Conservation (phyloP, 2,329 filamentous ascomycete genomes). For the Stagonosporopsis rhizophila region DNA sequence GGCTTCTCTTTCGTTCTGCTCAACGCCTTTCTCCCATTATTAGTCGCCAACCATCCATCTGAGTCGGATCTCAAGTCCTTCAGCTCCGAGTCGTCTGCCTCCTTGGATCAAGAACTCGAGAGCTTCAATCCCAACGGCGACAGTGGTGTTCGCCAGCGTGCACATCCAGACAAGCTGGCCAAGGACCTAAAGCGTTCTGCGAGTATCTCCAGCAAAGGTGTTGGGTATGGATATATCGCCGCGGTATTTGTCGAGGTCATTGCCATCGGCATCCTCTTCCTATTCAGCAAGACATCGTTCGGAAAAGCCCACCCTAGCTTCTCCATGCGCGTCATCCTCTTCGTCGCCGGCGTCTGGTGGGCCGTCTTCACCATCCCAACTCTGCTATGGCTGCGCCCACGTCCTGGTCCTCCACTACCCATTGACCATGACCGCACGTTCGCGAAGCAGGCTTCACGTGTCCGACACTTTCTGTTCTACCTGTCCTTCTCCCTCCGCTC, state of each 20-base stretch:
- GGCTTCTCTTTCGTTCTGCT: conserved; percentile 95
- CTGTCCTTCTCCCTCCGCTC: conserved; percentile 82
- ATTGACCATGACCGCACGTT: conserved; percentile 27
- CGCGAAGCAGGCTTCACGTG: conserved; percentile 17
- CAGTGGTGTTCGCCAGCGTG: conserved; percentile 11
- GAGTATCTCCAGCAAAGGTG: conserved; percentile 84
- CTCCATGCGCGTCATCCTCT: conserved; percentile 80
- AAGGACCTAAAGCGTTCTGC: conserved; percentile 80
- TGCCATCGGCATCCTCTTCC: conserved; percentile 75
- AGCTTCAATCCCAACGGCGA: conserved; percentile 41
- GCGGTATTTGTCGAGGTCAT: conserved; percentile 81
- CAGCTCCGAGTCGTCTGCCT: conserved; percentile 22
- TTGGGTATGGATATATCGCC: conserved; percentile 87
- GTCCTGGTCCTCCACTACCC: conserved; percentile 80
- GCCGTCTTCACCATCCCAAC: conserved; percentile 83
- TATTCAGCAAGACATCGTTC: conserved; percentile 48
- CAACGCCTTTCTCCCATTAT: conserved; percentile 88
- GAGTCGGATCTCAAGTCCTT: conserved; percentile 15
- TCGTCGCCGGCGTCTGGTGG: conserved; percentile 89
- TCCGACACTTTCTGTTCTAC: conserved; percentile 65
- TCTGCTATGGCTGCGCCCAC: conserved; percentile 79
- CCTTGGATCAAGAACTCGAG: conserved; percentile 14
- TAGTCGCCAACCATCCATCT: conserved; percentile 81
- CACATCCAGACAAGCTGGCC: conserved; percentile 50
- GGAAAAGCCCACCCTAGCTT: conserved; percentile 76